These are phyloP conservation scores for Panicum hallii DNA, from an alignment of 202 grass and related monocot genomes.

Conservation along the genomic window DNA sequence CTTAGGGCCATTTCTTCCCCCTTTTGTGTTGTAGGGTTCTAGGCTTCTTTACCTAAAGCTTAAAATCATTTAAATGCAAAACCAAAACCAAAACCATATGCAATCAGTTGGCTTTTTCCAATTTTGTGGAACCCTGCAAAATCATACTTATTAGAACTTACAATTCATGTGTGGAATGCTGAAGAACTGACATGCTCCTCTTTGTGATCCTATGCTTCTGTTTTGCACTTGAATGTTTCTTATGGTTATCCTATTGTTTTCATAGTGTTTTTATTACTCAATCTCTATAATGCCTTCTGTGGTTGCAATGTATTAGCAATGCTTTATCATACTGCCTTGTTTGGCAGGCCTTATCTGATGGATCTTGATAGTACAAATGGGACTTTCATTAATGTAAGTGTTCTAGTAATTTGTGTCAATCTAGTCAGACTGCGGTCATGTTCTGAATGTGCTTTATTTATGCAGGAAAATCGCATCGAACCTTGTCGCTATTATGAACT, in stretches of 20 bases:
- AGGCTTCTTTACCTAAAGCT: background rate
- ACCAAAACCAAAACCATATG: background rate
- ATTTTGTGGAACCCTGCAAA: background rate
- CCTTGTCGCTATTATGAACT: slow-evolving; percentile 92
- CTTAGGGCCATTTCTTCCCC: background rate
- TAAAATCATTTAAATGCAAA: background rate
- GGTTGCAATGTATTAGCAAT: background rate
- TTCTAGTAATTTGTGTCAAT: slow-evolving; percentile 23
- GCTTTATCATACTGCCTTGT: slow-evolving; percentile 17
- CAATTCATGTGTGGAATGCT: slow-evolving; percentile 12
- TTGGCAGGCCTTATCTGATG: slow-evolving; percentile 89
- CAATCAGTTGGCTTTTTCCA: background rate
- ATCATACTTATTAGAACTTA: background rate
- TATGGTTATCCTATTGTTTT: slow-evolving; percentile 19
- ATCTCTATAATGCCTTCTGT: background rate
- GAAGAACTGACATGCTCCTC: background rate
- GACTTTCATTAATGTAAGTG: slow-evolving; percentile 87
- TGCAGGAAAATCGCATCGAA: slow-evolving; percentile 81
- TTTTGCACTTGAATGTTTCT: slow-evolving; percentile 29
- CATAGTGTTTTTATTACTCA: background rate
- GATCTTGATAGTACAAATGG: slow-evolving; percentile 96
- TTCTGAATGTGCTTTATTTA: slow-evolving; percentile 31
- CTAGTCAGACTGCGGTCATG: background rate
- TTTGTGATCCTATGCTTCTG: slow-evolving; percentile 21
- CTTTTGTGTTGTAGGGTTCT: background rate